These are phyloP conservation scores for Brettanomyces sp. DNA, from an alignment of 805 yeast genomes.

Conservation along the genomic window DNA sequence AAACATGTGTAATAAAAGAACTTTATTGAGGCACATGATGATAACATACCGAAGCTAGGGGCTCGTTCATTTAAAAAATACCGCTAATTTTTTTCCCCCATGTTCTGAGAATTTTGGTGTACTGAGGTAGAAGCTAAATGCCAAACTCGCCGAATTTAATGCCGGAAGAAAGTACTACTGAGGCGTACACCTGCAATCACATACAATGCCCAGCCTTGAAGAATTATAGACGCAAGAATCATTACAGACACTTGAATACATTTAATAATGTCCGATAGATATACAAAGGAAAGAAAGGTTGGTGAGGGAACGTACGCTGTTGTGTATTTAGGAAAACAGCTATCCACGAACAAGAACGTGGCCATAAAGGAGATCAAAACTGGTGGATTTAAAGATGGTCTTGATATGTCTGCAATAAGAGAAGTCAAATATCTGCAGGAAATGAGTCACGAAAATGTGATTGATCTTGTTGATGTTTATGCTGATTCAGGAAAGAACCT, in stretches of 20 bases:
- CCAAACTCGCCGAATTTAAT: too few relatives aligned
- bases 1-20: too few relatives aligned
- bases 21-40: too few relatives aligned
- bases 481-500: conserved; percentile 51
- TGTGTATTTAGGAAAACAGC: conserved; percentile 74
- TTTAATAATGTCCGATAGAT: conserved; percentile 14
- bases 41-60: too few relatives aligned
- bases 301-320: conserved; percentile 99
- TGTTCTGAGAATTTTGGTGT: too few relatives aligned
- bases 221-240: too few relatives aligned
- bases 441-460: conserved; percentile 66
- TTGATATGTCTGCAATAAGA: conserved; percentile 95
- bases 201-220: too few relatives aligned
- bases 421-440: conserved; percentile 88
- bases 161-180: too few relatives aligned
- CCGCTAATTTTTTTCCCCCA: too few relatives aligned
- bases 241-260: not conserved
- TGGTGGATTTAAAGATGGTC: conserved; percentile 88
- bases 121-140: too few relatives aligned
- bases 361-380: conserved; percentile 96
- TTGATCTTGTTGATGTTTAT: conserved; percentile 83
- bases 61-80: too few relatives aligned
- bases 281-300: conserved; percentile 63
- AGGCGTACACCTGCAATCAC: too few relatives aligned
- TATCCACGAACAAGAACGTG: conserved; percentile 45